Evolutionary conservation across 2,329 filamentous ascomycete genomes (phyloP).

Genomic region (Neofusicoccum sp.): DNA sequence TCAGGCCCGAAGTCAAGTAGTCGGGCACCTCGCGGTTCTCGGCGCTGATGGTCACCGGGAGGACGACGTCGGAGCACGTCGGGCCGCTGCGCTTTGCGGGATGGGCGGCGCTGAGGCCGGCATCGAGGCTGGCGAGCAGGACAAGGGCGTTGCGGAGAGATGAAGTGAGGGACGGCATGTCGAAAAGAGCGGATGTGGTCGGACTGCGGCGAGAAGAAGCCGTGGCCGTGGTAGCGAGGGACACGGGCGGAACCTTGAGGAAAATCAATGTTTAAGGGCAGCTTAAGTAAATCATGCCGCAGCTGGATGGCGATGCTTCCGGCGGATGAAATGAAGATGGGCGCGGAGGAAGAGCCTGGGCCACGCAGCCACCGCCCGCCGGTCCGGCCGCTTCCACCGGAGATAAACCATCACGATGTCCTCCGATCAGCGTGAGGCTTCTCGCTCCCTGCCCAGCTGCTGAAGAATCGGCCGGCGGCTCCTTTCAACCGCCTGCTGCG

Average conservation of each 20-base stretch:
- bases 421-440: too few relatives aligned
- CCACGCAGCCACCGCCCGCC: neutral
- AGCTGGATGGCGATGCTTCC: neutral
- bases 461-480: too few relatives aligned
- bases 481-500: too few relatives aligned
- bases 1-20: neutral
- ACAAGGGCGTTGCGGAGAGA: neutral
- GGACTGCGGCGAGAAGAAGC: neutral
- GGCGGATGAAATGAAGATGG: slow-evolving; percentile 6
- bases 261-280: neutral
- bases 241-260: neutral
- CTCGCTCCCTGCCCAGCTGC: too few relatives aligned
- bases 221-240: neutral
- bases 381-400: neutral
- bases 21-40: neutral
- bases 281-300: neutral
- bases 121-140: neutral
- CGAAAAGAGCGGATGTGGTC: neutral
- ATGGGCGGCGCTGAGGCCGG: neutral
- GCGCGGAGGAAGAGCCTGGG: neutral
- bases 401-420: too few relatives aligned
- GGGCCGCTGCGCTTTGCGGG: neutral
- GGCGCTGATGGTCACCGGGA: neutral
- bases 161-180: slow-evolving; percentile 3
- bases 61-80: neutral